Conservation (phyloP, 2,329 filamentous ascomycete genomes). For the Immersiporthe knoxdaviesiana region DNA sequence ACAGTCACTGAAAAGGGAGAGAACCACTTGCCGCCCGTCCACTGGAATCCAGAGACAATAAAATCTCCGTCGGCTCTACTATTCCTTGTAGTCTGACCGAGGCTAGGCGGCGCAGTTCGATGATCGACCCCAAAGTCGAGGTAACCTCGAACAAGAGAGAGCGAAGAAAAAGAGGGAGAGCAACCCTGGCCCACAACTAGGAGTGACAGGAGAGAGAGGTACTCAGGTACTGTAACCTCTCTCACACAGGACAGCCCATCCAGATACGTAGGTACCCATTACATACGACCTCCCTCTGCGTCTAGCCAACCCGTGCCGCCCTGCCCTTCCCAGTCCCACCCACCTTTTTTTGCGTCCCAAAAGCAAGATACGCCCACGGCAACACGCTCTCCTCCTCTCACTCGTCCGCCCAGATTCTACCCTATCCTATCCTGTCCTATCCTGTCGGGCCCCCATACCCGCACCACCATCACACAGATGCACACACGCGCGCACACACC, state of each 20-base stretch:
- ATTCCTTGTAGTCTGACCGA: constrained; percentile 27
- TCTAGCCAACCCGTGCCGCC: constrained; percentile 8
- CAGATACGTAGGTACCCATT: background rate
- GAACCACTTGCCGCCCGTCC: constrained; percentile 5
- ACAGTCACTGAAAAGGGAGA: background rate
- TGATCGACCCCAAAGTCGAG: constrained; percentile 26
- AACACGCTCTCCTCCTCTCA: background rate
- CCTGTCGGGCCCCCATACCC: constrained; percentile 8
- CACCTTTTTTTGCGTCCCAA: background rate
- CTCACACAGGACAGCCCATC: background rate
- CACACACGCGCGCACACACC: too few species aligned
- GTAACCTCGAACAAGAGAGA: background rate
- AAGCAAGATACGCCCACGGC: constrained; percentile 8
- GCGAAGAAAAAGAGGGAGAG: too few species aligned
- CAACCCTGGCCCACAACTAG: background rate
- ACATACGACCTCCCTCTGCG: constrained; percentile 11
- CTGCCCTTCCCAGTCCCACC: background rate
- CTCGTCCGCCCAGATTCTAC: background rate
- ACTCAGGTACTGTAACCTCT: background rate
- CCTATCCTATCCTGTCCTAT: background rate
- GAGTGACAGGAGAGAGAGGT: background rate
- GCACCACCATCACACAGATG: constrained; percentile 16
- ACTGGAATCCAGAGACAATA: constrained; percentile 7
- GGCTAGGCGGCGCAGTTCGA: constrained; percentile 27
- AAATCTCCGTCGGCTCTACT: constrained; percentile 29